Conservation (phyloP, 768 basidiomycete species). For the Trametes cinnabarina region DNA sequence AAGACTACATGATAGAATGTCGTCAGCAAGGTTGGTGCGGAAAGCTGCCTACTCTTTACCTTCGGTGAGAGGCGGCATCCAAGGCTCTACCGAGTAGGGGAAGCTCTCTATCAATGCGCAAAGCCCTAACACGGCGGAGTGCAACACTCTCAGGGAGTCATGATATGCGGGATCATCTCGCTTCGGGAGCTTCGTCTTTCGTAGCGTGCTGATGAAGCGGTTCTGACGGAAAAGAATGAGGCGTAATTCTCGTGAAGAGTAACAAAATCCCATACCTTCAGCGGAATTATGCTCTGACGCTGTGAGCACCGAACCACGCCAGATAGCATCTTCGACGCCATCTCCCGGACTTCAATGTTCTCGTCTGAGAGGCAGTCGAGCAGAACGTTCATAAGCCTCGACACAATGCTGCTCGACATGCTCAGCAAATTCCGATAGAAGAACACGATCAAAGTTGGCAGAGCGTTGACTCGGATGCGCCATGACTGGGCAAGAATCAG, state of each 20-base stretch:
- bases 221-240: slow-evolving; percentile 45
- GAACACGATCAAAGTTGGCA: slow-evolving; percentile 87
- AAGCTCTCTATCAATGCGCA: slow-evolving; percentile 54
- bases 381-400: slow-evolving; percentile 77
- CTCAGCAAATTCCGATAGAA: slow-evolving; percentile 87
- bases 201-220: slow-evolving; percentile 70
- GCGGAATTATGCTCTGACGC: slow-evolving; percentile 75
- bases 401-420: slow-evolving; percentile 64
- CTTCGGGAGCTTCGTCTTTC: slow-evolving; percentile 60
- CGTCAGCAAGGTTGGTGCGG: not conserved
- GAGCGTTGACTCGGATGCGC: slow-evolving; percentile 83
- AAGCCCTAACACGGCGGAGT: slow-evolving; percentile 60
- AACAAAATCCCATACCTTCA: slow-evolving; percentile 56
- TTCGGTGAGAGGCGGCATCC: slow-evolving; percentile 70
- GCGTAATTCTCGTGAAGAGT: not conserved
- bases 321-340: slow-evolving; percentile 82
- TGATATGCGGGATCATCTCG: slow-evolving; percentile 71
- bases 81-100: slow-evolving; percentile 52
- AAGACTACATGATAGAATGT: slow-evolving; percentile 48
- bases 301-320: slow-evolving; percentile 90
- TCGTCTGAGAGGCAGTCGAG: slow-evolving; percentile 84
- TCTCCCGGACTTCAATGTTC: slow-evolving; percentile 91
- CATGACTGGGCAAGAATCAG: slow-evolving; percentile 60
- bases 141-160: slow-evolving; percentile 68
- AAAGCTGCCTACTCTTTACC: slow-evolving; percentile 36